Conservation (phyloP, 2,329 filamentous ascomycete genomes). For the Westerdykella aurantiaca region DNA sequence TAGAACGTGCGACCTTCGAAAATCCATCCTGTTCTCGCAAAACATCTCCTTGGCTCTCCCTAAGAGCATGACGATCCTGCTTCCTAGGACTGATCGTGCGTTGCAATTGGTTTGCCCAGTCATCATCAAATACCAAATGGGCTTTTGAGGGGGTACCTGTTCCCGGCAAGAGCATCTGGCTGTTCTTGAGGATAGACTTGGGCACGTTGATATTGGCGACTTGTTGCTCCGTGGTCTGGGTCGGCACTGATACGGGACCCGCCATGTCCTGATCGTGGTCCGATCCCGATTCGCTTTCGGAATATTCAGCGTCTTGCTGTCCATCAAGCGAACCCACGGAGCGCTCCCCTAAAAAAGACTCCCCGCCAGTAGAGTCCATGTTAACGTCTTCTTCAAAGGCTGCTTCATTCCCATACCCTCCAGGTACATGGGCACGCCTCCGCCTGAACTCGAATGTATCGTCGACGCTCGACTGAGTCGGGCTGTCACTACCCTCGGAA, state of each 20-base stretch:
- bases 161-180: slow-evolving; percentile 24
- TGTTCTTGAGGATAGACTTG: slow-evolving; percentile 47
- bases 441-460: slow-evolving; percentile 53
- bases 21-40: slow-evolving; percentile 45
- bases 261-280: slow-evolving; percentile 67
- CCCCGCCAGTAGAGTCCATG: slow-evolving; percentile 23
- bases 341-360: slow-evolving; percentile 92
- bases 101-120: slow-evolving; percentile 91
- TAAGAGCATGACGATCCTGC: slow-evolving; percentile 71
- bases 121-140: slow-evolving; percentile 58
- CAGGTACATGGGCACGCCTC: slow-evolving; percentile 57
- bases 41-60: slow-evolving; percentile 57
- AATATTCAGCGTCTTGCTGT: slow-evolving; percentile 57
- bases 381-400: slow-evolving; percentile 48
- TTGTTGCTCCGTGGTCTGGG: slow-evolving; percentile 71
- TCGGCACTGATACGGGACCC: slow-evolving; percentile 67
- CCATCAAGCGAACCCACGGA: slow-evolving; percentile 70
- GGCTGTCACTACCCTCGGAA: slow-evolving; percentile 35
- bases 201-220: slow-evolving; percentile 35
- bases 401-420: slow-evolving; percentile 67
- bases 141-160: slow-evolving; percentile 51
- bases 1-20: slow-evolving; percentile 27
- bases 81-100: slow-evolving; percentile 93
- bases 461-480: slow-evolving; percentile 43
- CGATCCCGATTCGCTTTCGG: slow-evolving; percentile 66